Conservation (phyloP, 2,329 filamentous ascomycete genomes). For the Graphilbum fragrans region DNA sequence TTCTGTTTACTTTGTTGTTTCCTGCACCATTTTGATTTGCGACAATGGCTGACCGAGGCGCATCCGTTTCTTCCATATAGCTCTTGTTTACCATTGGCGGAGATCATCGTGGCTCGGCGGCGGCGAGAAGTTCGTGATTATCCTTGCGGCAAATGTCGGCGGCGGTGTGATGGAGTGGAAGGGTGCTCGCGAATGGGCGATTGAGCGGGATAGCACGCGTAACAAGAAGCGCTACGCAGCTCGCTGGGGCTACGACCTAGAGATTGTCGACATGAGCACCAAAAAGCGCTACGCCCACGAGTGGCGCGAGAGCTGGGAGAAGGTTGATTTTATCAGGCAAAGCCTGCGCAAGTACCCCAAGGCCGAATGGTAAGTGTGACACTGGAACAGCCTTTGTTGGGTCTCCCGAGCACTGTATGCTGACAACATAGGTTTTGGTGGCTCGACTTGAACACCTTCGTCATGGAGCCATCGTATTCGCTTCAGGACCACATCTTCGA, state of each 20-base stretch:
- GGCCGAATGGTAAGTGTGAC: conserved; percentile 66
- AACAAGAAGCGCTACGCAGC: conserved; percentile 87
- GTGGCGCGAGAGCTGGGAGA: conserved; percentile 99
- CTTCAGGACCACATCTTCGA: conserved; percentile 87
- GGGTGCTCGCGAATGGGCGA: conserved; percentile 91
- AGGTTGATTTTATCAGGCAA: conserved; percentile 85
- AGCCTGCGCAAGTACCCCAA: conserved; percentile 87
- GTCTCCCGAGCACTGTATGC: neutral
- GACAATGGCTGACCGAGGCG: neutral
- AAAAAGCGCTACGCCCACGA: conserved; percentile 98
- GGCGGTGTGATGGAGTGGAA: conserved; percentile 99
- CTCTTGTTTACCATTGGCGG: conserved; percentile 52
- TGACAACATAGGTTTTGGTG: conserved; percentile 84
- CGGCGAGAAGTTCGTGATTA: conserved; percentile 84
- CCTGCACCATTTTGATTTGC: neutral
- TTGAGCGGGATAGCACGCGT: conserved; percentile 87
- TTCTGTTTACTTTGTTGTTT: neutral
- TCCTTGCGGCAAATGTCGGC: conserved; percentile 85
- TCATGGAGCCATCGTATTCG: conserved; percentile 92
- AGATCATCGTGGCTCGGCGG: conserved; percentile 63
- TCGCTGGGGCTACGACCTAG: conserved; percentile 87
- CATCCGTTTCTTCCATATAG: conserved; percentile 20
- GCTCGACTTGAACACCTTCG: conserved; percentile 92
- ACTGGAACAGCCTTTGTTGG: neutral
- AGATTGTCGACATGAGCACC: conserved; percentile 96